phyloP scores from a whole-genome alignment of 306 rosid species.

The Glycine soja region DNA sequence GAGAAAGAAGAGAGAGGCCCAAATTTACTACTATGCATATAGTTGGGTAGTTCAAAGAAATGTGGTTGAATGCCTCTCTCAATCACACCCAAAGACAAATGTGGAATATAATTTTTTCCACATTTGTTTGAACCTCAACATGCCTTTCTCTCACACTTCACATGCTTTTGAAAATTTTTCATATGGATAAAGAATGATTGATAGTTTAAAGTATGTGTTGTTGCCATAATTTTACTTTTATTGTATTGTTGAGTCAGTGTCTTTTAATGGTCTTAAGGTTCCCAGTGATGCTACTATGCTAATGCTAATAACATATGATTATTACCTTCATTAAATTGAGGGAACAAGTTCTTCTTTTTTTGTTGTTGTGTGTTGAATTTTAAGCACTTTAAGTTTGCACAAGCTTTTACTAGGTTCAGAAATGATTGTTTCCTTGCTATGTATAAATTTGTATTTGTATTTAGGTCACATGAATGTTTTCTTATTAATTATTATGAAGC shows the following conservation, averaged over 20 bases:
- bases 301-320: conserved; percentile 72
- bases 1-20: too few species aligned
- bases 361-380: not conserved
- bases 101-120: conserved; percentile 47
- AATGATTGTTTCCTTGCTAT: not conserved
- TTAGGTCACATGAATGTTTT: not conserved
- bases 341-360: conserved; percentile 46
- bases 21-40: too few species aligned
- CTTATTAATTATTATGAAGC: not conserved
- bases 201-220: not conserved
- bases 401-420: not conserved
- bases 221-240: not conserved
- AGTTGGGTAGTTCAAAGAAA: too few species aligned
- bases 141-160: not conserved
- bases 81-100: too few species aligned
- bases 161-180: not conserved
- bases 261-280: conserved; percentile 4
- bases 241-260: not conserved
- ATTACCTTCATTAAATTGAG: conserved; percentile 54
- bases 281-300: conserved; percentile 75
- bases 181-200: not conserved
- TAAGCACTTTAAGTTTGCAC: not conserved
- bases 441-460: not conserved
- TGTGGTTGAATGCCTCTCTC: too few species aligned
- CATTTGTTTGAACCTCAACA: conserved; percentile 55